These are phyloP conservation scores for Apiospora marii DNA, from an alignment of 2,329 filamentous ascomycete species.

Conservation along the genomic window DNA sequence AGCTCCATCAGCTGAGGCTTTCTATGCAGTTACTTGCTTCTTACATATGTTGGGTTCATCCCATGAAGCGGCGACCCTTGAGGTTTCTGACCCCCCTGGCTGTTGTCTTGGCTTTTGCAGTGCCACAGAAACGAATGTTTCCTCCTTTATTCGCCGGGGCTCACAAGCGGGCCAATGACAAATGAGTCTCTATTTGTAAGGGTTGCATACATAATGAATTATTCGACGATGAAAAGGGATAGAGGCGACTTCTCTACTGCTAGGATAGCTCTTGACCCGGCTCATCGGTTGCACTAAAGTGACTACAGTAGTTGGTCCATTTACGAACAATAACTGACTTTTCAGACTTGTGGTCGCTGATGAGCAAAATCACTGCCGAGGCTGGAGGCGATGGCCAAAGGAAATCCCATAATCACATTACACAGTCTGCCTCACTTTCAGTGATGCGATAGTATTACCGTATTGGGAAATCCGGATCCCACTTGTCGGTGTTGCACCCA, in stretches of 20 bases:
- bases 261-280: neutral
- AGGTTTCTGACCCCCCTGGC: neutral
- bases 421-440: neutral
- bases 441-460: neutral
- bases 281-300: neutral
- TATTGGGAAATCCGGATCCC: neutral
- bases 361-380: neutral
- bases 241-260: neutral
- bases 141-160: neutral
- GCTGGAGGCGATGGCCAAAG: neutral
- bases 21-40: constrained; percentile 5
- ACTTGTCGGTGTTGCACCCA: constrained; percentile 10
- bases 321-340: neutral
- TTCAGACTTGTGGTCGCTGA: neutral
- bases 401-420: neutral
- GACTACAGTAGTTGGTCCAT: neutral
- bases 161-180: neutral
- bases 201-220: neutral
- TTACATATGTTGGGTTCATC: constrained; percentile 19
- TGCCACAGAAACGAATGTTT: constrained; percentile 7
- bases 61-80: neutral
- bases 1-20: neutral
- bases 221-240: neutral
- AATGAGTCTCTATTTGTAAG: neutral
- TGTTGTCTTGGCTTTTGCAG: neutral